Evolutionary conservation across 805 yeast genomes (phyloP).

Genomic region (Wickerhamiella spandovensis): DNA sequence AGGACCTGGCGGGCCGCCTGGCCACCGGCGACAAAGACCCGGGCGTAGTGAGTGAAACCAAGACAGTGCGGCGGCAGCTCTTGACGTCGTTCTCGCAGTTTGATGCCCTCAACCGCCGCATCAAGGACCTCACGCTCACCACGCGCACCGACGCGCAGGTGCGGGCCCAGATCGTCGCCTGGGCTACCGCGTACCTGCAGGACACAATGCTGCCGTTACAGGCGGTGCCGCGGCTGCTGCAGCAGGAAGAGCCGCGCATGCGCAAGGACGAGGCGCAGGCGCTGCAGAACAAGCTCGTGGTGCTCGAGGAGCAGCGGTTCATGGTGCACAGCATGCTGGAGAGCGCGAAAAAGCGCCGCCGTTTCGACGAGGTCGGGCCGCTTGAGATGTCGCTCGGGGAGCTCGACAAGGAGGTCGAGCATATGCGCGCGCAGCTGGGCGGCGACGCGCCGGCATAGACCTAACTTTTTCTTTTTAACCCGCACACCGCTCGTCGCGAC

Average conservation of each 20-base stretch:
- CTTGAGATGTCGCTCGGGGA: neutral
- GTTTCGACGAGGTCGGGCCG: constrained; percentile 1
- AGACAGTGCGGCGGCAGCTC: constrained; percentile 30
- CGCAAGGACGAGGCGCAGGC: constrained; percentile 17
- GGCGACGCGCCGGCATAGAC: no score
- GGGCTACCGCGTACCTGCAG: constrained; percentile 49
- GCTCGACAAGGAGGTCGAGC: neutral
- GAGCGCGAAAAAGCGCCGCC: constrained; percentile 33
- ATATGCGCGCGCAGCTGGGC: neutral
- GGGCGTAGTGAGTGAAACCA: constrained; percentile 2
- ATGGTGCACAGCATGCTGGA: constrained; percentile 53
- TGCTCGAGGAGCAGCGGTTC: constrained; percentile 70
- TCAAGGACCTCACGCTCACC: constrained; percentile 25
- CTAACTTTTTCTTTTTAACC: neutral
- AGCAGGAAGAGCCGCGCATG: constrained; percentile 16
- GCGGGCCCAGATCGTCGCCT: constrained; percentile 42
- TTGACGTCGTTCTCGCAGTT: constrained; percentile 38
- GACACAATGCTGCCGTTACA: constrained; percentile 52
- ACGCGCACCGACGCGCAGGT: constrained; percentile 34
- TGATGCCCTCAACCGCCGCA: constrained; percentile 35
- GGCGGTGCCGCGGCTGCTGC: constrained; percentile 37
- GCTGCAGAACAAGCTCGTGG: constrained; percentile 52
- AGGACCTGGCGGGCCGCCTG: constrained; percentile 25
- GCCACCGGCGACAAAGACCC: constrained; percentile 22
- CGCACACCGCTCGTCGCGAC: no score